These are phyloP conservation scores for Capsicum chinense DNA, from an alignment of 257 asterid genomes.

Conservation along the genomic window DNA sequence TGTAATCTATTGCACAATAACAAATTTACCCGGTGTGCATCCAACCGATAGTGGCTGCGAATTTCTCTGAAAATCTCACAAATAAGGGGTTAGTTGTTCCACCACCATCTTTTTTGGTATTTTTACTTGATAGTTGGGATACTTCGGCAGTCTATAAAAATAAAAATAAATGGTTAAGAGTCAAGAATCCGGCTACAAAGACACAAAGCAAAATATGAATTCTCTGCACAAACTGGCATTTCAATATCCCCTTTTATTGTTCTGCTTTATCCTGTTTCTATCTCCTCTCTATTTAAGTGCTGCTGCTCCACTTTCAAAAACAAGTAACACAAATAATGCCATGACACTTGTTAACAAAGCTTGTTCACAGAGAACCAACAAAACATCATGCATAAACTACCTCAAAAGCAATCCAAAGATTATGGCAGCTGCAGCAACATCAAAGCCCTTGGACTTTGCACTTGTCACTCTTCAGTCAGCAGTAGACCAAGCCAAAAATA, in stretches of 20 bases:
- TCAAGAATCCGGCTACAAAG: no score
- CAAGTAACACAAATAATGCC: neutral
- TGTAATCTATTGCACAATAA: no score
- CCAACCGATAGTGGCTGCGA: no score
- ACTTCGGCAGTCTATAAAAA: no score
- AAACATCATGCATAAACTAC: neutral
- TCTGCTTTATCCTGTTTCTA: neutral
- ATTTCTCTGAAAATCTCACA: no score
- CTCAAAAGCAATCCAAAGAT: neutral
- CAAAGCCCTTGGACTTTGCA: neutral
- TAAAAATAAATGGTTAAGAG: no score
- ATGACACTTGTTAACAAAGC: neutral
- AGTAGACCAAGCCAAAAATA: neutral
- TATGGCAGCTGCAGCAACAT: constrained; percentile 4
- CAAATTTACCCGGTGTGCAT: no score
- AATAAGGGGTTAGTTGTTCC: no score
- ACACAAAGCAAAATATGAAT: neutral
- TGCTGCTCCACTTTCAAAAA: neutral
- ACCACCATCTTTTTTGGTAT: no score
- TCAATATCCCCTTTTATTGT: neutral
- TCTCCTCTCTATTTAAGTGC: neutral
- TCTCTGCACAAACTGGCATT: neutral
- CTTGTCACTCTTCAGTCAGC: neutral
- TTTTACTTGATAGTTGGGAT: no score
- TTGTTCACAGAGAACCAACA: neutral